Evolutionary conservation across 2,329 filamentous ascomycete species (phyloP).

Genomic region (Xylariaceae sp.): DNA sequence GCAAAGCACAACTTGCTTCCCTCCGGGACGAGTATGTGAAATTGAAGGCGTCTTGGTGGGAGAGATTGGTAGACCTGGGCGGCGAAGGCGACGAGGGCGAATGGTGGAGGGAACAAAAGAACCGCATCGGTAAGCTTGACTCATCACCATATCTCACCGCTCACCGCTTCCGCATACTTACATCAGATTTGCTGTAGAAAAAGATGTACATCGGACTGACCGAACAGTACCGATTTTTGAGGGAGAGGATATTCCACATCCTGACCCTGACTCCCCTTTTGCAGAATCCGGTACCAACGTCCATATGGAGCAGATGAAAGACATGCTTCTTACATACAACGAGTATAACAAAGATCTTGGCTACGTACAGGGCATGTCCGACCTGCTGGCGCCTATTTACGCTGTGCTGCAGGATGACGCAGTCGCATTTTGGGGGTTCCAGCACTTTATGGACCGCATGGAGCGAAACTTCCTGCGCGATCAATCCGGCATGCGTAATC

Average conservation of each 20-base stretch:
- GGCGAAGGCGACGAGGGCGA: conserved; percentile 79
- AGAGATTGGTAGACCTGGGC: conserved; percentile 78
- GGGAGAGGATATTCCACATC: conserved; percentile 93
- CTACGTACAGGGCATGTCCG: conserved; percentile 98
- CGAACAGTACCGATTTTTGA: conserved; percentile 92
- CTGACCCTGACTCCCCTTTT: conserved; percentile 93
- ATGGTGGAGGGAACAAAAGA: conserved; percentile 94
- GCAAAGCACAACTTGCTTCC: conserved; percentile 77
- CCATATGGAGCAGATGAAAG: conserved; percentile 97
- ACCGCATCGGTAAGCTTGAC: conserved; percentile 73
- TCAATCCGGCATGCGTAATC: conserved; percentile 91
- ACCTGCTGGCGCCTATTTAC: conserved; percentile 91
- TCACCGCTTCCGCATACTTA: conserved; percentile 13
- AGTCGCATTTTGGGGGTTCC: conserved; percentile 94
- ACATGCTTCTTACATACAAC: conserved; percentile 97
- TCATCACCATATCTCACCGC: conserved; percentile 2
- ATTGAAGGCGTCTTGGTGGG: conserved; percentile 95
- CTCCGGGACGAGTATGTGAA: conserved; percentile 90
- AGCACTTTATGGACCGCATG: conserved; percentile 96
- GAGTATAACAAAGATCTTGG: conserved; percentile 94
- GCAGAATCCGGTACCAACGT: conserved; percentile 91
- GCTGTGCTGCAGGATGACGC: conserved; percentile 97
- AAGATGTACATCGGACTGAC: conserved; percentile 96
- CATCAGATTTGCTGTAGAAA: conserved; percentile 57
- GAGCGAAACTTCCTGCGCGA: conserved; percentile 94